phyloP scores from a whole-genome alignment of 2,329 filamentous ascomycete species.

The Colletotrichum shisoi region DNA sequence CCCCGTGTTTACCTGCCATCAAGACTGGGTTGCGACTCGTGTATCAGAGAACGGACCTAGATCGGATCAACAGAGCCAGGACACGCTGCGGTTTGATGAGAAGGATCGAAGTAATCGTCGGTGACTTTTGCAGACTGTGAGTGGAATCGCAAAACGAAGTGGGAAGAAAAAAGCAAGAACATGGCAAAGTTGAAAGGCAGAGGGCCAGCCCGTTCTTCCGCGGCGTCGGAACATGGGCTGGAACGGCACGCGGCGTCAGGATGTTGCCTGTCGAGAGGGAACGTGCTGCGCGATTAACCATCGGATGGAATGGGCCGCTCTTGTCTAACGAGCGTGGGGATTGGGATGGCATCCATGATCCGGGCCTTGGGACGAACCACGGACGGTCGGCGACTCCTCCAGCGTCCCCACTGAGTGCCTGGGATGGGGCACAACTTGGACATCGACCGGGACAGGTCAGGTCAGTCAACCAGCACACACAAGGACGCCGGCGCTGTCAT shows the following conservation, averaged over 20 bases:
- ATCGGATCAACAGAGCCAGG: slow-evolving; percentile 19
- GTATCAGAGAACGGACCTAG: slow-evolving; percentile 21
- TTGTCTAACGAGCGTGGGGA: slow-evolving; percentile 14
- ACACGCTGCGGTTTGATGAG: slow-evolving; percentile 21
- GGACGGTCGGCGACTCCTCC: not conserved
- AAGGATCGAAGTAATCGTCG: slow-evolving; percentile 24
- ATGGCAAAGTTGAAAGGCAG: not conserved
- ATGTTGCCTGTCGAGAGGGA: slow-evolving; percentile 19
- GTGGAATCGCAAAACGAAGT: slow-evolving; percentile 8
- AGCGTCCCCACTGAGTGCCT: not conserved
- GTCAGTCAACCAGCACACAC: slow-evolving; percentile 9
- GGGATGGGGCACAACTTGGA: slow-evolving; percentile 24
- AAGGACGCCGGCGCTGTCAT: slow-evolving; percentile 12
- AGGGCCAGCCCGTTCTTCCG: slow-evolving; percentile 31
- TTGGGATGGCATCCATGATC: slow-evolving; percentile 22
- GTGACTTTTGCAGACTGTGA: not conserved
- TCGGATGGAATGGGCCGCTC: slow-evolving; percentile 30
- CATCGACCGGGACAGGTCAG: not conserved
- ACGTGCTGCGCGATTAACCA: slow-evolving; percentile 35
- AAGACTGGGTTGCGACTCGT: slow-evolving; percentile 8
- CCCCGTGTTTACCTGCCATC: not conserved
- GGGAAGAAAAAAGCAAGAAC: not conserved
- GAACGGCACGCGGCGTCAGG: slow-evolving; percentile 22
- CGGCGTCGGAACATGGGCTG: slow-evolving; percentile 24
- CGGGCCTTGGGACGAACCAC: slow-evolving; percentile 27